Percentiles rank a stretch among this genome's conserved stretches.
phyloP scores from a whole-genome alignment of 371 early-diverging fungal genomes.

The Lichtheimia hyalospora region DNA sequence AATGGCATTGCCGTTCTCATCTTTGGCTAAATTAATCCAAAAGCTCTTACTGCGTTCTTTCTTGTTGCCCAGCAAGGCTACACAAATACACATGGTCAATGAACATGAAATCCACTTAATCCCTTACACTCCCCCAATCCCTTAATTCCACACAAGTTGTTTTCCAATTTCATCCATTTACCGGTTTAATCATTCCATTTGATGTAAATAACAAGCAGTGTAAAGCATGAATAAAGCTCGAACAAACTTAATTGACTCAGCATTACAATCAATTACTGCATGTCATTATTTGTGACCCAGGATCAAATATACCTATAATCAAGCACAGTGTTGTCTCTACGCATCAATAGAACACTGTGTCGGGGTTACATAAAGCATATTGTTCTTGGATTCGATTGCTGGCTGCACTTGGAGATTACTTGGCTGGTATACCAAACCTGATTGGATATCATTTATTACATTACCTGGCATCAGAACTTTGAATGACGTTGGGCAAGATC shows the following conservation, averaged over 20 bases:
- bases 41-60: conserved; percentile 45
- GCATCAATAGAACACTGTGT: conserved; percentile 27
- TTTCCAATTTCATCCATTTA: too few species aligned
- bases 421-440: conserved; percentile 63
- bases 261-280: too few species aligned
- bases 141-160: too few species aligned
- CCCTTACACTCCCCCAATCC: too few species aligned
- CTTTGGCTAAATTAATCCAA: conserved; percentile 28
- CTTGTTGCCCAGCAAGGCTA: conserved; percentile 42
- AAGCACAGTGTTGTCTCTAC: conserved; percentile 47
- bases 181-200: conserved; percentile 2
- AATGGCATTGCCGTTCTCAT: conserved; percentile 21
- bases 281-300: too few species aligned
- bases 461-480: conserved; percentile 64
- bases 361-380: conserved; percentile 32
- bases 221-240: conserved; percentile 64
- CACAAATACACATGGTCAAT: not conserved
- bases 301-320: conserved; percentile 55
- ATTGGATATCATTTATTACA: too few species aligned
- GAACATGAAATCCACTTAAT: too few species aligned
- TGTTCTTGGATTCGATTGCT: conserved; percentile 67
- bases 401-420: conserved; percentile 69
- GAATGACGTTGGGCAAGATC: conserved; percentile 68
- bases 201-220: conserved; percentile 37
- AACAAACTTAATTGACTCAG: conserved; percentile 3